Conservation (phyloP, 2,329 filamentous ascomycete genomes). For the Phyllosticta paracitricarpa region DNA sequence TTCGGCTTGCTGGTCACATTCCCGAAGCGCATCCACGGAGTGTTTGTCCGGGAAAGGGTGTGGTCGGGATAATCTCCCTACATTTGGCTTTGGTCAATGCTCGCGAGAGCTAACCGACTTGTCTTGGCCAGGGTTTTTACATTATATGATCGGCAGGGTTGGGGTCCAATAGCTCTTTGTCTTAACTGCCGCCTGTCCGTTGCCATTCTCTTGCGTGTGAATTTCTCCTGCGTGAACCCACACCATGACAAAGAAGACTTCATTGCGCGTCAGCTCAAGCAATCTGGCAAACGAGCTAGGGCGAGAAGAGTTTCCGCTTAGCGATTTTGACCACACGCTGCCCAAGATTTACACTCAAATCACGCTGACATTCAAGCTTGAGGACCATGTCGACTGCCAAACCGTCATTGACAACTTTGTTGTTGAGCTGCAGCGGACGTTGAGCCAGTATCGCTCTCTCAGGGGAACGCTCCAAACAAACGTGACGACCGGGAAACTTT, state of each 20-base stretch:
- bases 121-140: too few relatives aligned
- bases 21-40: too few relatives aligned
- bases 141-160: too few relatives aligned
- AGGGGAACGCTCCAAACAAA: conserved; percentile 13
- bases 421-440: conserved; percentile 14
- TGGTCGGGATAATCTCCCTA: too few relatives aligned
- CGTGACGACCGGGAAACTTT: conserved; percentile 12
- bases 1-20: too few relatives aligned
- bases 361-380: conserved; percentile 16
- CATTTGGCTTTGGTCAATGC: too few relatives aligned
- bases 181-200: too few relatives aligned
- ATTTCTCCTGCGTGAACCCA: too few relatives aligned
- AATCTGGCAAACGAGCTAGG: background rate
- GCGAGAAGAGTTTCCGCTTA: background rate
- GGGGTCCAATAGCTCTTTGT: too few relatives aligned
- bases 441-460: conserved; percentile 14
- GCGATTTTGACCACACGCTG: conserved; percentile 1
- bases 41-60: too few relatives aligned
- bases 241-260: background rate
- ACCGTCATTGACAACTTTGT: conserved; percentile 12
- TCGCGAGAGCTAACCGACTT: too few relatives aligned
- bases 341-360: conserved; percentile 3
- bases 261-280: background rate
- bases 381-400: background rate
- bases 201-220: too few relatives aligned